phyloP scores from a whole-genome alignment of 148 eudicot genomes.

The Amaranthus palmeri region DNA sequence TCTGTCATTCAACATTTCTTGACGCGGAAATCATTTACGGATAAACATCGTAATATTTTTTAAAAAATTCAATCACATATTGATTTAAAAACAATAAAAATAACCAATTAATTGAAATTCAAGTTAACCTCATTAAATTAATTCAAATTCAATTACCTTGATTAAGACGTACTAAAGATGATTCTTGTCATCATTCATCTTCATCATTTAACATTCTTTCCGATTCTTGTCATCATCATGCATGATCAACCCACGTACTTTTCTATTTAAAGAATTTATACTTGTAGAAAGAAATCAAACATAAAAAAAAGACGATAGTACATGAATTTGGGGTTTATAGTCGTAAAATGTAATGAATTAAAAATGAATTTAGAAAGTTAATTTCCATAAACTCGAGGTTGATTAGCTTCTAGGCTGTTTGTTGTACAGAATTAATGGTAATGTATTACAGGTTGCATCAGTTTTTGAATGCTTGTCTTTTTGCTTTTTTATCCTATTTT shows the following conservation, averaged over 20 bases:
- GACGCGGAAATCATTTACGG: conserved; percentile 6
- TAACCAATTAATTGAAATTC: conserved; percentile 8
- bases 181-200: conserved; percentile 6
- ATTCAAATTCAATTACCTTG: conserved; percentile 8
- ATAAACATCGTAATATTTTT: neutral
- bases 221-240: conserved; percentile 16
- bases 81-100: neutral
- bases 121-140: neutral
- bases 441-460: neutral
- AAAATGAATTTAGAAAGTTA: neutral
- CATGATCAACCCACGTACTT: conserved; percentile 11
- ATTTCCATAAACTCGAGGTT: too few relatives aligned
- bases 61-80: too few relatives aligned
- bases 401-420: too few relatives aligned
- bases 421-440: too few relatives aligned
- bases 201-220: too few relatives aligned
- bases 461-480: neutral
- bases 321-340: conserved; percentile 3
- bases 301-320: neutral
- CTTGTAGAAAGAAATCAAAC: neutral
- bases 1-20: conserved; percentile 18
- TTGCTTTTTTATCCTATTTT: neutral
- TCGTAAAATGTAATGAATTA: too few relatives aligned
- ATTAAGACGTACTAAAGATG: conserved; percentile 16
- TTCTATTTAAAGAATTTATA: too few relatives aligned